A percentile compares a stretch with the other conserved stretches of the same genome.
Conservation (phyloP, 345 rosid genomes). For the Physaria fendleri region DNA sequence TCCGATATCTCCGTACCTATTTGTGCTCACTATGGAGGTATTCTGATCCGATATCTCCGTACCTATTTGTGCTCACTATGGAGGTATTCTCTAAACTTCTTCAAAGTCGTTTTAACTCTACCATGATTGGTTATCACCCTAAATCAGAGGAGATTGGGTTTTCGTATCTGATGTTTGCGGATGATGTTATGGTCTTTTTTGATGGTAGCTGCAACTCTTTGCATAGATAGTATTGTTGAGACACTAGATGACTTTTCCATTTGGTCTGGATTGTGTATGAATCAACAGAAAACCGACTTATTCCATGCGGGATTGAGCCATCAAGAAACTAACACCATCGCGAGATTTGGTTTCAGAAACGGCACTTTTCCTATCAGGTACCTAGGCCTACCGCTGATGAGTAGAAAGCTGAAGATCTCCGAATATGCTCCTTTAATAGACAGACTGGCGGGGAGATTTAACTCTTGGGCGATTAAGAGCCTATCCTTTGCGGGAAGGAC, state of each 20-base stretch:
- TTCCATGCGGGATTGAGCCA: neutral
- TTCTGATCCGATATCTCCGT: neutral
- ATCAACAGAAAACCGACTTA: neutral
- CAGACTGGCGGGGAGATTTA: too few relatives aligned
- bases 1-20: neutral
- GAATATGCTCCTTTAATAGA: neutral
- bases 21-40: neutral
- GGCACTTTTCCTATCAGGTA: neutral
- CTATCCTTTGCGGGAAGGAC: neutral
- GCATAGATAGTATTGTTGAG: rapidly evolving
- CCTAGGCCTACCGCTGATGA: neutral
- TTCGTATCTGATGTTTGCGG: neutral
- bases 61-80: neutral
- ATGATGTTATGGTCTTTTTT: neutral
- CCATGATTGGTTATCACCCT: neutral
- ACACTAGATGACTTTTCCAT: neutral
- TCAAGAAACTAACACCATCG: rapidly evolving
- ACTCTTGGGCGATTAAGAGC: neutral
- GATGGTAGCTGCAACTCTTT: neutral
- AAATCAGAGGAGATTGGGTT: neutral
- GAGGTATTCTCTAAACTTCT: neutral
- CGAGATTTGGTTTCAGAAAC: too few relatives aligned
- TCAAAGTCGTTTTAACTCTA: rapidly evolving
- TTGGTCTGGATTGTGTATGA: neutral
- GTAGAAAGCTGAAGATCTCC: neutral